Evolutionary conservation across 257 asterid genomes (phyloP).

Genomic region (Mentha longifolia): DNA sequence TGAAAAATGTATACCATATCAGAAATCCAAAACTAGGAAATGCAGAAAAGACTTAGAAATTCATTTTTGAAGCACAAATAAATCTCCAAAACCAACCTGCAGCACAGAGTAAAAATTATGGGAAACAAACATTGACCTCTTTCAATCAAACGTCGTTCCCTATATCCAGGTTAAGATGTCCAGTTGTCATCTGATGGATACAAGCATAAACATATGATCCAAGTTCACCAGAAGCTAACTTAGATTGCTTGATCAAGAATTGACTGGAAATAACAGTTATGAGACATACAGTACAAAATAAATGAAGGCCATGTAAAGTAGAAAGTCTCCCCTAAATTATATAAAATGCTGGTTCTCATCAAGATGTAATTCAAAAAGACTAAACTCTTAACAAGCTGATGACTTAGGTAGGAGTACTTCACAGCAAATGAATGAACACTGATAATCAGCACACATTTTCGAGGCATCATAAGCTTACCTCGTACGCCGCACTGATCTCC

Average conservation of each 20-base stretch:
- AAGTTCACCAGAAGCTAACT: conserved; percentile 3
- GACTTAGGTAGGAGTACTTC: neutral
- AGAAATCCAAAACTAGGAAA: neutral
- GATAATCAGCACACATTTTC: conserved; percentile 11
- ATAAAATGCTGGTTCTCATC: neutral
- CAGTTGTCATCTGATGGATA: neutral
- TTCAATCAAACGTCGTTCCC: conserved; percentile 6
- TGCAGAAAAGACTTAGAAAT: neutral
- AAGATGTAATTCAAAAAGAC: neutral
- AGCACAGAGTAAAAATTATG: conserved; percentile 1
- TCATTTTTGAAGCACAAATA: conserved; percentile 9
- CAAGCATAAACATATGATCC: neutral
- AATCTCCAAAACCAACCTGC: neutral
- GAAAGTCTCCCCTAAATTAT: conserved; percentile 3
- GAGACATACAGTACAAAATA: conserved; percentile 4
- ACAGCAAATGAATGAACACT: conserved; percentile 14
- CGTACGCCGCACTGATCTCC: conserved; percentile 97
- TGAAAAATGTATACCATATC: neutral
- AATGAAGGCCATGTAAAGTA: neutral
- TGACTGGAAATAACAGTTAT: neutral
- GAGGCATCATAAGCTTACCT: conserved; percentile 59
- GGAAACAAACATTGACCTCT: conserved; percentile 6
- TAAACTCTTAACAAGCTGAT: conserved; percentile 20
- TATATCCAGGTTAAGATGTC: neutral
- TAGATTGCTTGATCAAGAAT: conserved; percentile 13